phyloP scores from a whole-genome alignment of 73 alveolate genomes.

The Tetrahymena borealis region DNA sequence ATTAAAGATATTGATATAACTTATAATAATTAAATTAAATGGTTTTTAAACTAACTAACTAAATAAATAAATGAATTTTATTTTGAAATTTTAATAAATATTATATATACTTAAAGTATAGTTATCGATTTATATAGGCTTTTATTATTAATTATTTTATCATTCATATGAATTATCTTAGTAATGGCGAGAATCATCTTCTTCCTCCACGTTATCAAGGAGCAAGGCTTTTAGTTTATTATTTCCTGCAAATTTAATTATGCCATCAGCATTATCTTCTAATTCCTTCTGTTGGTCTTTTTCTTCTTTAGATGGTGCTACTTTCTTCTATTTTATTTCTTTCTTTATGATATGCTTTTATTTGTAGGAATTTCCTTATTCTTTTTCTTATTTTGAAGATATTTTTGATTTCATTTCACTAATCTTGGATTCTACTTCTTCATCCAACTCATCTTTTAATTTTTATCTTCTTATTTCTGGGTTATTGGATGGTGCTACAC shows the following conservation, averaged over 20 bases:
- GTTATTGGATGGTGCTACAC: not conserved
- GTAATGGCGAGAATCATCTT: not conserved
- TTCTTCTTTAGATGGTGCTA: not conserved
- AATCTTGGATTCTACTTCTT: not conserved
- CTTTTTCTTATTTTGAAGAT: not conserved
- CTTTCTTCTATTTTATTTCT: not conserved
- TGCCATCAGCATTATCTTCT: not conserved
- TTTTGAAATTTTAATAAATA: not conserved
- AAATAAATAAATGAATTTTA: not conserved
- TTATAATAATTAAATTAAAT: too few relatives aligned
- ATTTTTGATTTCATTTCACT: not conserved
- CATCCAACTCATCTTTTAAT: not conserved
- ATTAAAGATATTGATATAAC: too few relatives aligned
- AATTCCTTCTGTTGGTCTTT: not conserved
- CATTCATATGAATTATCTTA: not conserved
- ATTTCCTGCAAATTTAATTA: not conserved
- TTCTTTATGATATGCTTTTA: not conserved
- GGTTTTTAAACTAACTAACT: too few relatives aligned
- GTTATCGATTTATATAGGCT: too few relatives aligned
- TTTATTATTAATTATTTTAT: not conserved
- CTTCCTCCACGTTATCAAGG: not conserved
- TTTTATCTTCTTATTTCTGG: not conserved
- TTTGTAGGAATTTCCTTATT: not conserved
- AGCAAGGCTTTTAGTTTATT: not conserved
- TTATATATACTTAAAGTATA: not conserved